Evolutionary conservation across 805 yeast genomes (phyloP).

Genomic region (Spathaspora passalidarum): DNA sequence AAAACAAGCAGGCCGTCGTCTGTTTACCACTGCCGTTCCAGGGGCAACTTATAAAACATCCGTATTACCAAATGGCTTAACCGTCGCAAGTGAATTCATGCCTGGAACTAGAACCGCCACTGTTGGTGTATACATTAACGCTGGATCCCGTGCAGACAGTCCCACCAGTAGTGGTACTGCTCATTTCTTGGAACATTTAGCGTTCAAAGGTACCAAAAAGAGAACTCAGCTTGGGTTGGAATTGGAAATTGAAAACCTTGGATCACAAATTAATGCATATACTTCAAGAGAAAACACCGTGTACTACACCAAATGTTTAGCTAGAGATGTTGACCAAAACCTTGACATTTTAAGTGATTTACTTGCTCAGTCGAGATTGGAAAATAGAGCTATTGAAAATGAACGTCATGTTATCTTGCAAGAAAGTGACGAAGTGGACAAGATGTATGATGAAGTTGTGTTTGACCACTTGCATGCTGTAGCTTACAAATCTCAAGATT

Average conservation of each 20-base stretch:
- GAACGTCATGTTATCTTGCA: conserved; percentile 95
- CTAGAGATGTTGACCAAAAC: conserved; percentile 76
- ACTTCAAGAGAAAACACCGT: conserved; percentile 98
- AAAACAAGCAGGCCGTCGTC: background rate
- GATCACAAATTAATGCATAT: conserved; percentile 97
- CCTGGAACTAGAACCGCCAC: conserved; percentile 94
- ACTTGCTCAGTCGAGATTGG: conserved; percentile 80
- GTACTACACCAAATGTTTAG: conserved; percentile 86
- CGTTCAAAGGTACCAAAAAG: conserved; percentile 88
- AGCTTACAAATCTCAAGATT: conserved; percentile 84
- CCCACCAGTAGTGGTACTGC: conserved; percentile 90
- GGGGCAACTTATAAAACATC: conserved; percentile 51
- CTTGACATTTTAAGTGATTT: conserved; percentile 89
- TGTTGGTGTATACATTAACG: conserved; percentile 97
- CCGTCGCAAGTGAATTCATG: conserved; percentile 86
- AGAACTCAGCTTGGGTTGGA: conserved; percentile 83
- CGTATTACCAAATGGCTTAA: conserved; percentile 82
- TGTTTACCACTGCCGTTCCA: conserved; percentile 7
- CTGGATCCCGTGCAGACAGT: conserved; percentile 96
- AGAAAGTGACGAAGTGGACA: conserved; percentile 96
- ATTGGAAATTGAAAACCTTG: conserved; percentile 91
- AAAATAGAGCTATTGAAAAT: conserved; percentile 81
- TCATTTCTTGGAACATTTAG: conserved; percentile 93
- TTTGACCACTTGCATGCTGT: conserved; percentile 95
- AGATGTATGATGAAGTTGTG: conserved; percentile 97